Percentiles rank a stretch among this genome's conserved stretches.
Evolutionary conservation across 768 basidiomycete species (phyloP).

Genomic region (Cystofilobasidium capitatum): DNA sequence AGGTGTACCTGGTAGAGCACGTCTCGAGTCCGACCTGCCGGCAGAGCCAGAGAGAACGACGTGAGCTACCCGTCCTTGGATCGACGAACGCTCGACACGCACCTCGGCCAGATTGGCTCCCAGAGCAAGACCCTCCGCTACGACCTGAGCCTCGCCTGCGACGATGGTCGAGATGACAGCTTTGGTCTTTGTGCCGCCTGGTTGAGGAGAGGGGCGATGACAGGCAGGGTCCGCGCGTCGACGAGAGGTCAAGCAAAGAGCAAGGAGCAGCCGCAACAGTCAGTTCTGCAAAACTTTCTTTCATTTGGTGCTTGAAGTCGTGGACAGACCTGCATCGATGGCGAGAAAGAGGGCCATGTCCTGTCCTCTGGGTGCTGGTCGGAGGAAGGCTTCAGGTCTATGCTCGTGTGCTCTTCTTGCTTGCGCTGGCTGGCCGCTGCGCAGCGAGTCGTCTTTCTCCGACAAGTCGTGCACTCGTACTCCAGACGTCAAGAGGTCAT

Average conservation of each 20-base stretch:
- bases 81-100: not conserved
- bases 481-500: not conserved
- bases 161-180: slow-evolving; percentile 17
- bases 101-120: slow-evolving; percentile 21
- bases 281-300: no score
- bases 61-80: no score
- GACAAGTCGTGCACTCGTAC: no score
- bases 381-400: no score
- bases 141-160: not conserved
- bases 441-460: no score
- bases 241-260: not conserved
- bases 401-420: no score
- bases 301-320: no score
- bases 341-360: not conserved
- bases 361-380: no score
- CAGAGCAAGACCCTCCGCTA: slow-evolving; percentile 2
- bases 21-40: not conserved
- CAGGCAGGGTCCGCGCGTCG: no score
- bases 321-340: not conserved
- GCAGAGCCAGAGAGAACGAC: not conserved
- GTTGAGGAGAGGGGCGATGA: no score
- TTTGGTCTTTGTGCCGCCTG: slow-evolving; percentile 21
- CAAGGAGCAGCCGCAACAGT: no score
- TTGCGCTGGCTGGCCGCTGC: no score
- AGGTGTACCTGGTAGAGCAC: not conserved